phyloP scores from a whole-genome alignment of 352 stramenopile species.

The Phytophthora niederhauseri region DNA sequence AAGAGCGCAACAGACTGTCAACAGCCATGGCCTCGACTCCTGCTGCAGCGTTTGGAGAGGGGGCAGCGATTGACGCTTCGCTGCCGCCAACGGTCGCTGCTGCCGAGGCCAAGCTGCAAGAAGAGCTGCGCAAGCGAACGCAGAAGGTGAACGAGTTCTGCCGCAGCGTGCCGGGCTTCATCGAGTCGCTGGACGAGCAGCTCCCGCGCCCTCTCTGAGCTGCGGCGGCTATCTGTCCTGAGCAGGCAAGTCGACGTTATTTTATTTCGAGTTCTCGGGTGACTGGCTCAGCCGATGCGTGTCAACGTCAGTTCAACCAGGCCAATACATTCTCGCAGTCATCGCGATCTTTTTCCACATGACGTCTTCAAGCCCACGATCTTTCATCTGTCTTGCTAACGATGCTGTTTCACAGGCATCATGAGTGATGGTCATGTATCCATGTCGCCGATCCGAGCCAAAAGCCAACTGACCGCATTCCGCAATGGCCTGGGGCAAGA shows the following conservation, averaged over 20 bases:
- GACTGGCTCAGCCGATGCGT: constrained; percentile 2
- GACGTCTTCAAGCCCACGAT: constrained; percentile 3
- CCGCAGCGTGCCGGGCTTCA: constrained; percentile 37
- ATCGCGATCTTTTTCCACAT: constrained; percentile 14
- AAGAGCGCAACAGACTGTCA: constrained; percentile 5
- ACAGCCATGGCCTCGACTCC: not conserved
- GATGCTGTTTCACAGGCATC: constrained; percentile 2
- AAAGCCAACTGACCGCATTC: constrained; percentile 9
- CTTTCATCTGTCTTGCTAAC: constrained; percentile 3
- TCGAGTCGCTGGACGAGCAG: constrained; percentile 34
- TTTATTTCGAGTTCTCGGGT: constrained; percentile 22
- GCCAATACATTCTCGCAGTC: constrained; percentile 22
- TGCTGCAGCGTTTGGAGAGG: not conserved
- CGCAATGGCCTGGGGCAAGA: constrained; percentile 30
- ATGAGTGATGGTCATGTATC: not conserved
- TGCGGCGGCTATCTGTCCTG: constrained; percentile 7
- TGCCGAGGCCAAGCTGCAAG: constrained; percentile 37
- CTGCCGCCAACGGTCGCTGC: constrained; percentile 29
- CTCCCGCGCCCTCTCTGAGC: constrained; percentile 19
- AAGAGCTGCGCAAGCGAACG: constrained; percentile 35
- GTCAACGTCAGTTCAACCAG: constrained; percentile 14
- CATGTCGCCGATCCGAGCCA: not conserved
- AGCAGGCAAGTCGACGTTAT: constrained; percentile 19
- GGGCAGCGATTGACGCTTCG: constrained; percentile 20
- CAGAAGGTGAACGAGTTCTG: constrained; percentile 38